Percentiles rank a stretch among this genome's conserved stretches.
phyloP scores from a whole-genome alignment of 805 yeast species.

The Myxozyma mucilagina region DNA sequence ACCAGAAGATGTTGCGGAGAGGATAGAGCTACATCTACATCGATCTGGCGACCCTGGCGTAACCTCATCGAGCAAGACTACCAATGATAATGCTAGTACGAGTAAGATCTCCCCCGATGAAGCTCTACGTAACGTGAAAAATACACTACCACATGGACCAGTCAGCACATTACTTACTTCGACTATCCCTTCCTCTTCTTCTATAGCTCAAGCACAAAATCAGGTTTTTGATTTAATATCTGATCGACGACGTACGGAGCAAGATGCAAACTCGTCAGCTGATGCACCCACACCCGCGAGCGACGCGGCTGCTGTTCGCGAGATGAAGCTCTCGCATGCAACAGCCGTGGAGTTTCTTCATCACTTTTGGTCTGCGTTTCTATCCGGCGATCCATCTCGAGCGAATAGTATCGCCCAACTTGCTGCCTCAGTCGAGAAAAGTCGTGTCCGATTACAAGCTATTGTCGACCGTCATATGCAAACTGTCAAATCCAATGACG shows the following conservation, averaged over 20 bases:
- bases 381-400: constrained; percentile 48
- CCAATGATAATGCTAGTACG: background rate
- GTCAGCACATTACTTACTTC: constrained; percentile 6
- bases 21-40: constrained; percentile 30
- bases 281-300: constrained; percentile 36
- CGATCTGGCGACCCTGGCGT: constrained; percentile 1
- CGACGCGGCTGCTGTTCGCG: constrained; percentile 46
- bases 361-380: constrained; percentile 71
- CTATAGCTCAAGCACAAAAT: constrained; percentile 14
- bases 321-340: constrained; percentile 61
- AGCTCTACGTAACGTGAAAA: background rate
- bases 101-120: background rate
- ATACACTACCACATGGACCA: constrained; percentile 8
- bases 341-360: constrained; percentile 73
- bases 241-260: constrained; percentile 29
- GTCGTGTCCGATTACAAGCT: constrained; percentile 48
- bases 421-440: constrained; percentile 52
- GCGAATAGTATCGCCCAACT: constrained; percentile 49
- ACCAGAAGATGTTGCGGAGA: constrained; percentile 2
- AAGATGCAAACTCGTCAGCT: constrained; percentile 12
- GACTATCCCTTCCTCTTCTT: constrained; percentile 1
- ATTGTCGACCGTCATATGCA: constrained; percentile 31
- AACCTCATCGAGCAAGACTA: background rate
- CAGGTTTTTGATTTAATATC: constrained; percentile 23
- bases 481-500: constrained; percentile 15